Base-by-base conservation (phyloP, 208 protist genomes). In the Leishmania martiniquensis region DNA sequence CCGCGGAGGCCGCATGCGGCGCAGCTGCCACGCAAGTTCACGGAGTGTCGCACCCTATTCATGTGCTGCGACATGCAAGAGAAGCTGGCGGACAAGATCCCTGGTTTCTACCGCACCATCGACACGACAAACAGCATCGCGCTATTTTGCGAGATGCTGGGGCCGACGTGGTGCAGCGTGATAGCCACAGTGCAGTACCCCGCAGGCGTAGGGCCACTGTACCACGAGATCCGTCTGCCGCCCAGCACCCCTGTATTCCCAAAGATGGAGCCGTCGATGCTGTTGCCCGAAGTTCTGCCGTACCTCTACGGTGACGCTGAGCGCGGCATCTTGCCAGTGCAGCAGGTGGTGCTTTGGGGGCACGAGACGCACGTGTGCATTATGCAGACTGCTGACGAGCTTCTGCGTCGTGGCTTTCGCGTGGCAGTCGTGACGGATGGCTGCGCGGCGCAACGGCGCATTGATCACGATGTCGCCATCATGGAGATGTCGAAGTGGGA, bases 41-140 rank as follows among this genome's bases (percentile, higher is more conserved):
- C 59, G 12, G 52, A 76, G 42, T 87, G 87, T 55, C 86, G 88
- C 57, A 92, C 92, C 6, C 84, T 87, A 20, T 94, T 96, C 51
- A 83, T 96, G 59, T 94, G 88, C 81, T 96, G 92, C 72, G 92
- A 96, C 72, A 90, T 96, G 52, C 92, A 96, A 75, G 90, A 96
- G 44, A 91, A 87, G 70, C 71, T 93, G 34, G 67, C 62, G 5
- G 59, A 62, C 37, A 78, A 81, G 54, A 89, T 93, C 55, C 66
- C 70, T 29, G 86, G 90, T 67, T 93, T 87, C 44, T 44, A 76
- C 15, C 77, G 87, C 22, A 88, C 87, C 44, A 80, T 94, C 25
- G 74, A 85, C 44, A 77, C 93, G 29, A 84, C 88, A 9, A 93
- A 92, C 79, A 62, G 72, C 17, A 77, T 92, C 71, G 74, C 86